Evolutionary conservation across 23 red algal species (phyloP).

Genomic region (Gracilaria vermiculophylla): DNA sequence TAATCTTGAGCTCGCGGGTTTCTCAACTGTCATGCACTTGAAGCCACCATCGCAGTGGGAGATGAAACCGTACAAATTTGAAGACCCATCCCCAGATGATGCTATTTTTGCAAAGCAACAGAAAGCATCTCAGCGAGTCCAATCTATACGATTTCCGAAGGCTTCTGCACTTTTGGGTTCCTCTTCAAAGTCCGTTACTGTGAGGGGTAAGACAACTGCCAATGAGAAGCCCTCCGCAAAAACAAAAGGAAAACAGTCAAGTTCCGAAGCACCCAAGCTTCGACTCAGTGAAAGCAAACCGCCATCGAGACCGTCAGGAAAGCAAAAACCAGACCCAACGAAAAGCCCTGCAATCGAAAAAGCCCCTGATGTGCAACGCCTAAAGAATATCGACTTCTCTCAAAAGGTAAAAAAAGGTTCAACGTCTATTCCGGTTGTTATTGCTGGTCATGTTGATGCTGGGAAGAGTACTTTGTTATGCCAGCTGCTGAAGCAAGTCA

Average conservation of each 20-base stretch:
- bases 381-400: constrained; percentile 3
- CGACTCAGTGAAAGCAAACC: neutral
- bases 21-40: constrained; percentile 13
- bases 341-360: neutral
- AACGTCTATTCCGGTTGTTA: constrained; percentile 58
- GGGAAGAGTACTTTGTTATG: constrained; percentile 77
- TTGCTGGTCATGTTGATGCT: constrained; percentile 88
- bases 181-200: neutral
- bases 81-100: constrained; percentile 66
- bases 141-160: constrained; percentile 36
- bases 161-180: neutral
- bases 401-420: constrained; percentile 12
- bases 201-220: neutral
- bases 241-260: neutral
- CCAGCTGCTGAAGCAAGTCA: constrained; percentile 28
- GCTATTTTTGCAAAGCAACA: constrained; percentile 20
- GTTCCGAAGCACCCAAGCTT: neutral
- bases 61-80: constrained; percentile 38
- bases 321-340: neutral
- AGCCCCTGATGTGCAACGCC: neutral
- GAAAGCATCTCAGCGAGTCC: neutral
- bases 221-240: neutral
- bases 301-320: neutral
- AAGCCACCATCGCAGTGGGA: neutral
- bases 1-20: neutral